Percentiles rank a stretch among this genome's conserved stretches.
These are phyloP conservation scores for Hymenoscyphus fructigenus DNA, from an alignment of 2,329 filamentous ascomycete species.

Conservation along the genomic window DNA sequence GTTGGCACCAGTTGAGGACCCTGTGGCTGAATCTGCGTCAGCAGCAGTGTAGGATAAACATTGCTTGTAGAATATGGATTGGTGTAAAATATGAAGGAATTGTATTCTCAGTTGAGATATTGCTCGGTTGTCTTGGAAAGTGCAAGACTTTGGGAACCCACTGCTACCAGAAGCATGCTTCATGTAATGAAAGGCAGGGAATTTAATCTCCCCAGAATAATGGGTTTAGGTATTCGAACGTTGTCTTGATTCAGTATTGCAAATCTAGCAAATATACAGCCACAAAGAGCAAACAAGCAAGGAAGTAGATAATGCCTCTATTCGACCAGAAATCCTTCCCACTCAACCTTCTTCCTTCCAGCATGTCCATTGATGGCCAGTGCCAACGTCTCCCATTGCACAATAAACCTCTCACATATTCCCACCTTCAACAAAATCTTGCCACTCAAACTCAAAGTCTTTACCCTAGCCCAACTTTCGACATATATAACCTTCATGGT, in stretches of 20 bases:
- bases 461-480: constrained; percentile 89
- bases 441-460: constrained; percentile 79
- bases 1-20: constrained; percentile 1
- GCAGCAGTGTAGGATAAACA: constrained; percentile 9
- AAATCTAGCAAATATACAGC: not conserved
- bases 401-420: constrained; percentile 75
- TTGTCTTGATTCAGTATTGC: too few relatives aligned
- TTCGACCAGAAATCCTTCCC: constrained; percentile 36
- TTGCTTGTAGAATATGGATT: constrained; percentile 6
- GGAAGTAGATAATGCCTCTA: constrained; percentile 15
- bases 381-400: constrained; percentile 67
- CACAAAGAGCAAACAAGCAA: not conserved
- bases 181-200: too few relatives aligned
- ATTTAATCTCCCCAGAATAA: too few relatives aligned
- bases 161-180: not conserved
- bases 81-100: constrained; percentile 5
- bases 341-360: constrained; percentile 30
- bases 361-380: constrained; percentile 27
- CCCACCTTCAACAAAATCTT: constrained; percentile 63
- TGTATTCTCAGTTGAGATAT: not conserved
- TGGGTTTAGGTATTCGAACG: too few relatives aligned
- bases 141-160: not conserved
- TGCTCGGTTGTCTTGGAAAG: constrained; percentile 4
- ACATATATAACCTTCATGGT: constrained; percentile 78
- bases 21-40: not conserved